Evolutionary conservation across 345 rosid species (phyloP), one percentile per base, ranked within the genome.

Genomic region (Sonneratia alba): DNA sequence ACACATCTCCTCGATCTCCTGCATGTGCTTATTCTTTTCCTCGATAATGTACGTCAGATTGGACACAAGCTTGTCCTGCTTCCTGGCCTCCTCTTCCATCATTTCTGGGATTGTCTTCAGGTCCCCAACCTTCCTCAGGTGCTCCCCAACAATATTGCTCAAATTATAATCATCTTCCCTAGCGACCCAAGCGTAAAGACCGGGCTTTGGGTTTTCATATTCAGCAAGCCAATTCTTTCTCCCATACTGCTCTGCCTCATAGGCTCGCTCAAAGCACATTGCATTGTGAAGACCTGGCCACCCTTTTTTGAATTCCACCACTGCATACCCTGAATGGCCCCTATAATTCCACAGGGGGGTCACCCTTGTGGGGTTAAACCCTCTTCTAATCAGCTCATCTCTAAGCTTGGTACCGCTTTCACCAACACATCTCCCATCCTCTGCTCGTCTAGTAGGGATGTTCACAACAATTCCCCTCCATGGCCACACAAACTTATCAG

Each of bases 271-370:
- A 65, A 95, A 95, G 66, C 91, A 83, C 75, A 92, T 75, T 49
- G 99, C 99, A 86, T 95, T 91, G 69, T 88, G 85, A 65, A 95
- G 83, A 70, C 99, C 97, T 14, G 86, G 93, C 98, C 99, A 95
- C 74, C 88, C 97, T 84, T 84, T 92, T 61, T 78, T 81, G 77
- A 95, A 95, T 75, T 95, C 99, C 68, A 95, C 97, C 66, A 85
- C 74, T 62, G 92, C 98, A 7, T 75, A 72, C 76, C 99, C 99
- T 38, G 98, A 95, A 80, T 92, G 97, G 70, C 99, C 99, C 10
- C 80, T 81, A 73, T 74, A 86, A 73, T 85, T 93, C 98, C 98
- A 95, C 36, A 95, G 80, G 0, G 99, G 90, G 77, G 77, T 86
- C 76, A 95, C 99, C 74, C 99, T 88, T 43, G 59, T 77, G 6